Base-by-base conservation (phyloP, 306 rosid species). In the Vigna angularis region DNA sequence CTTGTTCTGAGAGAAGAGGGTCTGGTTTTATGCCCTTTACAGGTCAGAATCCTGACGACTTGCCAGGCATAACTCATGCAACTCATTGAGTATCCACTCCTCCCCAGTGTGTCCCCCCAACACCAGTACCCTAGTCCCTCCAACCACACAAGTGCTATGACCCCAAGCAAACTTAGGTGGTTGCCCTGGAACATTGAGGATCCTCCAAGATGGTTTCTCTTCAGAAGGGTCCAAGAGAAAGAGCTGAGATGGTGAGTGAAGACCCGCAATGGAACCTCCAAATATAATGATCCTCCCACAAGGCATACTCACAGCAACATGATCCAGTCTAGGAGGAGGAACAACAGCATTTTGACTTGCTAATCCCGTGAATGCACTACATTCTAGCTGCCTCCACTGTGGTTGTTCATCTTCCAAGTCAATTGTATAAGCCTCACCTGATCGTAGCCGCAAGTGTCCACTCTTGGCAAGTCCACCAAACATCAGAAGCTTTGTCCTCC, bases 151-250 rank as follows among this genome's bases (percentile, higher is more conserved):
- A 51, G 98, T 94, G 85, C 97, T 90, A 80, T 94, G 98, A 45
- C 98, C 99, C 99, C 99, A 96, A 7, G 99, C 91, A 86, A 90
- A 93, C 73, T 93, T 96, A 7, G 99, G 99, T 6, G 97, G 98
- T 72, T 91, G 91, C 69, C 99, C 98, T 0, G 98, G 98, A 75
- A 88, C 98, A 22, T 88, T 92, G 68, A 94, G 97, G 74, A 91
- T 93, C 83, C 99, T 88, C 98, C 98, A 96, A 2, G 99, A 82
- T 3, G 99, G 99, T 77, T 96, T 96, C 86, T 96, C 99, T 75
- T 96, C 99, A 2, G 98, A 71, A 9, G 99, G 97, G 82, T 96
- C 98, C 91, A 96, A 87, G 47, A 96, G 93, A 86, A 93, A 96
- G 36, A 93, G 91, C 77, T 95, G 99, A 28, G 99, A 95, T 20